A percentile compares a stretch with the other conserved stretches of the same genome.
Evolutionary conservation across 306 rosid species (phyloP).

Genomic region (Phaseolus lunatus): DNA sequence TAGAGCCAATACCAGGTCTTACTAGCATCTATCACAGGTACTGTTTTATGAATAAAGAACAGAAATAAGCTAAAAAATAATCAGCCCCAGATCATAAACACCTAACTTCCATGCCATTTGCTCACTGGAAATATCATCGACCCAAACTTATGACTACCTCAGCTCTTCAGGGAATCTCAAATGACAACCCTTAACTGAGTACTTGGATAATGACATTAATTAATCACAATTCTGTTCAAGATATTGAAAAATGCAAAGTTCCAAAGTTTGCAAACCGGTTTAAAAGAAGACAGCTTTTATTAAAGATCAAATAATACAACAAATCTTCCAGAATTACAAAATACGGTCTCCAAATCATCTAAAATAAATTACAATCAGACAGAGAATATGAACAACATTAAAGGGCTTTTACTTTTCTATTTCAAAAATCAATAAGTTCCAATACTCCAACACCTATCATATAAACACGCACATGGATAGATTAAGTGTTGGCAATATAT

Average conservation of each 20-base stretch:
- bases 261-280: slow-evolving; percentile 14
- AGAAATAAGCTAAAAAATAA: neutral
- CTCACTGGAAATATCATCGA: slow-evolving; percentile 6
- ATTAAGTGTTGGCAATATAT: neutral
- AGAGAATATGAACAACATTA: slow-evolving; percentile 21
- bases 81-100: neutral
- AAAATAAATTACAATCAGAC: neutral
- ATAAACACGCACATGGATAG: neutral
- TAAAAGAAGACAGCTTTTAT: neutral
- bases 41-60: slow-evolving; percentile 1
- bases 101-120: neutral
- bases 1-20: slow-evolving; percentile 9
- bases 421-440: neutral
- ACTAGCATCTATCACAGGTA: slow-evolving; percentile 23
- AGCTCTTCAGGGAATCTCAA: slow-evolving; percentile 14
- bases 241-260: neutral
- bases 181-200: neutral
- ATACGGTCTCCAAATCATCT: neutral
- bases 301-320: neutral
- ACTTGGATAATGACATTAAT: neutral
- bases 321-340: slow-evolving; percentile 22
- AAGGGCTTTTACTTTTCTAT: neutral
- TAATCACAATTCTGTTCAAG: slow-evolving; percentile 7
- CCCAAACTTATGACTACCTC: neutral
- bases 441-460: neutral